Conservation (phyloP, 1,284 basidiomycete genomes). For the Apiotrichum akiyoshidainum region DNA sequence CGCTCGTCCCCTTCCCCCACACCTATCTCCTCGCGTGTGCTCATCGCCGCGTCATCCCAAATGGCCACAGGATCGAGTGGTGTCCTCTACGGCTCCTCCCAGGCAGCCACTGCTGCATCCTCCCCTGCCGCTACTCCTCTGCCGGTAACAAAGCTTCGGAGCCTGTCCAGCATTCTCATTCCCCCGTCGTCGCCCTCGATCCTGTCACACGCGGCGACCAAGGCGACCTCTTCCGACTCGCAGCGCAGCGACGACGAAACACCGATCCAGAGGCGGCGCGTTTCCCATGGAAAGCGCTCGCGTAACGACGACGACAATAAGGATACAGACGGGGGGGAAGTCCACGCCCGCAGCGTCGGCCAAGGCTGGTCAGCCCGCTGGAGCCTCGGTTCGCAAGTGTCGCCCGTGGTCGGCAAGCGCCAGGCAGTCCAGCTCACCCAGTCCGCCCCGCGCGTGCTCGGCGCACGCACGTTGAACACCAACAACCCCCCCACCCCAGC, state of each 20-base stretch:
- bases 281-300: constrained; percentile 14
- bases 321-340: constrained; percentile 19
- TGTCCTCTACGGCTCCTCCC: constrained; percentile 4
- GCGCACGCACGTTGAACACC: not conserved
- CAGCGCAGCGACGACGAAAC: too few species aligned
- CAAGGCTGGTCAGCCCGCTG: constrained; percentile 30
- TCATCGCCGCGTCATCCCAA: constrained; percentile 12
- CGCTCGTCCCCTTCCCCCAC: constrained; percentile 8
- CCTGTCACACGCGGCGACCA: not conserved
- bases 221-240: constrained; percentile 27
- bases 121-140: not conserved
- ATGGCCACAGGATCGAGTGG: not conserved
- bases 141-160: not conserved
- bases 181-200: constrained; percentile 22
- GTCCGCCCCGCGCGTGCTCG: constrained; percentile 3
- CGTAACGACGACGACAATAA: constrained; percentile 24
- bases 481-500: not conserved
- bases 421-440: constrained; percentile 5
- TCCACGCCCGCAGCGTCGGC: constrained; percentile 37
- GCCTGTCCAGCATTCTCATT: constrained; percentile 14
- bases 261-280: not conserved
- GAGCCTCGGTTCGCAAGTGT: not conserved
- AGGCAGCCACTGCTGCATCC: not conserved
- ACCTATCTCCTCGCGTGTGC: constrained; percentile 5
- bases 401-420: not conserved